phyloP scores from a whole-genome alignment of 495 filamentous ascomycete genomes.

The Xylaria curta region DNA sequence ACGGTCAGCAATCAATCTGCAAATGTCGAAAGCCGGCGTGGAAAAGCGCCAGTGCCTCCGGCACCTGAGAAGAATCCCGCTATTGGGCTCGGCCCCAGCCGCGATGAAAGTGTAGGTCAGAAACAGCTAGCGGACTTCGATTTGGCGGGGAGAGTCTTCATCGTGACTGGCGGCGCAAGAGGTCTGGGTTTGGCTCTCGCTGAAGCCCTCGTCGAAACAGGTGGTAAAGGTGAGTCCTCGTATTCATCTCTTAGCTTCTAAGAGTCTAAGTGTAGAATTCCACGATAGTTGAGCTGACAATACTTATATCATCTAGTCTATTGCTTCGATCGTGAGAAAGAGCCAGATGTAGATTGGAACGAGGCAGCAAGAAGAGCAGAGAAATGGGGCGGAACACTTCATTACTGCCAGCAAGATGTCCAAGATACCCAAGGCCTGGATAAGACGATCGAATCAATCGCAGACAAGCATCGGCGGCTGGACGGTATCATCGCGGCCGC shows the following conservation, averaged over 20 bases:
- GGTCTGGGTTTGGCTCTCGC: slow-evolving; percentile 71
- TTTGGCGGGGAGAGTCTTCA: slow-evolving; percentile 62
- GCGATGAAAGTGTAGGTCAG: slow-evolving; percentile 31
- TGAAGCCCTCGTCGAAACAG: slow-evolving; percentile 73
- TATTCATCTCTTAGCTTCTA: not conserved
- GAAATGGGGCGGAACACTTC: slow-evolving; percentile 61
- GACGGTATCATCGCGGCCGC: slow-evolving; percentile 81
- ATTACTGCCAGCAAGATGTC: slow-evolving; percentile 71
- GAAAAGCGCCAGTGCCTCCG: slow-evolving; percentile 28
- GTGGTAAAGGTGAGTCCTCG: slow-evolving; percentile 62
- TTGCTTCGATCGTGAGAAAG: slow-evolving; percentile 64
- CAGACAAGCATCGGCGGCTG: slow-evolving; percentile 59
- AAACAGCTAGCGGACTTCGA: slow-evolving; percentile 54
- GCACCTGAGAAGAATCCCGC: slow-evolving; percentile 33
- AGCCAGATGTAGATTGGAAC: slow-evolving; percentile 56
- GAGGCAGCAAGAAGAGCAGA: slow-evolving; percentile 55
- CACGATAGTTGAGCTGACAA: not conserved
- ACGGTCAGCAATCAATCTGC: not conserved
- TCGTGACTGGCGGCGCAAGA: slow-evolving; percentile 67
- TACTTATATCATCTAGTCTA: slow-evolving; percentile 53
- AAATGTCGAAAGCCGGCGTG: not conserved
- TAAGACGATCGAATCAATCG: slow-evolving; percentile 59
- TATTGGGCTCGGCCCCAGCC: slow-evolving; percentile 30
- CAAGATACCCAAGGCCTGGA: slow-evolving; percentile 63
- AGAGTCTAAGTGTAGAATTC: not conserved